These are phyloP conservation scores for Botrytis galanthina DNA, from an alignment of 2,329 filamentous ascomycete genomes.

Conservation along the genomic window DNA sequence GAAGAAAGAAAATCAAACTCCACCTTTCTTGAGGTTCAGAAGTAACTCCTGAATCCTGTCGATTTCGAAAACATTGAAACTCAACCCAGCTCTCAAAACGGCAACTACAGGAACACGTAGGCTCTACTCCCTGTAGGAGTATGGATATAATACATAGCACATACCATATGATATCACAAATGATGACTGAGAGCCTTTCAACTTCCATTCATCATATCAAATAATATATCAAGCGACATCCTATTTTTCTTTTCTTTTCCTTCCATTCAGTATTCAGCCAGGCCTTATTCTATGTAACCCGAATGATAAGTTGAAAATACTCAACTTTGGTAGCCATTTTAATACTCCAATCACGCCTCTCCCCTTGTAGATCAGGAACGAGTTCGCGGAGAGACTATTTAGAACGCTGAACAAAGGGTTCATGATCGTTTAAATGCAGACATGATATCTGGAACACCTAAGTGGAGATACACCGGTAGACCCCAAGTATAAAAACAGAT, in stretches of 20 bases:
- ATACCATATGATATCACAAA: not conserved
- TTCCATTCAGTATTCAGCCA: not conserved
- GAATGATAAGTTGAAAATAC: not conserved
- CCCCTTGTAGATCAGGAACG: rapidly evolving
- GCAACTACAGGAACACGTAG: not conserved
- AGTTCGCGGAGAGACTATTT: not conserved
- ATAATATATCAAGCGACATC: not conserved
- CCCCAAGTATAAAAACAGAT: not conserved
- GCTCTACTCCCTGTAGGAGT: not conserved
- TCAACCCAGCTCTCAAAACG: not conserved
- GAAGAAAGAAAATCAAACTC: not conserved
- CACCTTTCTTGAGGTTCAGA: not conserved
- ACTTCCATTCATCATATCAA: not conserved
- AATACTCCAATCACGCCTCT: not conserved
- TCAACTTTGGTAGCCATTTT: not conserved
- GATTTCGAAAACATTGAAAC: not conserved
- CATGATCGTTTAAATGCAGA: not conserved
- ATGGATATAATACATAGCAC: not conserved
- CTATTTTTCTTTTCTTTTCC: not conserved
- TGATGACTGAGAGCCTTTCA: not conserved
- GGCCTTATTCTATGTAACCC: not conserved
- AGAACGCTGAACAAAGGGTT: not conserved
- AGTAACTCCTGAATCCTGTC: not conserved
- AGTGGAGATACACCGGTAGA: not conserved
- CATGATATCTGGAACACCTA: not conserved